Evolutionary conservation across 2,329 filamentous ascomycete genomes (phyloP).

Genomic region (Bipolaris victoriae): DNA sequence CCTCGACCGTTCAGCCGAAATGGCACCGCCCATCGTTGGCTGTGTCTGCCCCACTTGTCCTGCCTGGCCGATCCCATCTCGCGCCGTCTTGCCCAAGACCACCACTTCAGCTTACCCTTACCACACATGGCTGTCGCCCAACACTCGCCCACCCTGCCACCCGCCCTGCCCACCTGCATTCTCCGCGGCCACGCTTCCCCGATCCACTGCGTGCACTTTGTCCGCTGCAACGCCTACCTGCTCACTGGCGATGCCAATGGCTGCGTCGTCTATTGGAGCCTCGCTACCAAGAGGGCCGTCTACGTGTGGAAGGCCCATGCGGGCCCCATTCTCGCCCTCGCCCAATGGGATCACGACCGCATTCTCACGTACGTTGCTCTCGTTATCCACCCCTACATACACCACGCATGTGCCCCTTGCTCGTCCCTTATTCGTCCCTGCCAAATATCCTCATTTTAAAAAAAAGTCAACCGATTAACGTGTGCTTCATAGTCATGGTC

Average conservation of each 20-base stretch:
- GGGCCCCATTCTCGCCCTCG: slow-evolving; percentile 75
- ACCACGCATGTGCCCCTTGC: neutral
- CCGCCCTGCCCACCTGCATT: slow-evolving; percentile 69
- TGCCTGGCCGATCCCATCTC: slow-evolving; percentile 35
- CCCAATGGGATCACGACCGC: slow-evolving; percentile 72
- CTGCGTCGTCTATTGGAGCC: slow-evolving; percentile 84
- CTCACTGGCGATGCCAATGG: slow-evolving; percentile 89
- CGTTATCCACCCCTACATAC: neutral
- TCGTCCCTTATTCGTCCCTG: too few species aligned
- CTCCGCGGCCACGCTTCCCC: slow-evolving; percentile 84
- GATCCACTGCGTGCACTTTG: slow-evolving; percentile 78
- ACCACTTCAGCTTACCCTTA: slow-evolving; percentile 29
- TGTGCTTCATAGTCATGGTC: slow-evolving; percentile 72
- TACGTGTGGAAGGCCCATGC: slow-evolving; percentile 88
- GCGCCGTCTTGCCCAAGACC: slow-evolving; percentile 36
- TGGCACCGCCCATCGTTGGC: slow-evolving; percentile 11
- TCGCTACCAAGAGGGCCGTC: slow-evolving; percentile 77
- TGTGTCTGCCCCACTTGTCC: slow-evolving; percentile 15
- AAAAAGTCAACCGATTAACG: neutral
- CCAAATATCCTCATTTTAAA: too few species aligned
- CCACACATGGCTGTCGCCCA: slow-evolving; percentile 35
- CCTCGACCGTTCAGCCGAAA: slow-evolving; percentile 2
- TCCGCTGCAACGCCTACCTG: slow-evolving; percentile 75
- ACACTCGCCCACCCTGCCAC: slow-evolving; percentile 47
- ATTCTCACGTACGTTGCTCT: slow-evolving; percentile 76